A percentile compares a stretch with the other conserved stretches of the same genome.
These are phyloP conservation scores for Anthoceros angustus DNA, from an alignment of 225 moss, liverwort and hornwort species.

Conservation along the genomic window DNA sequence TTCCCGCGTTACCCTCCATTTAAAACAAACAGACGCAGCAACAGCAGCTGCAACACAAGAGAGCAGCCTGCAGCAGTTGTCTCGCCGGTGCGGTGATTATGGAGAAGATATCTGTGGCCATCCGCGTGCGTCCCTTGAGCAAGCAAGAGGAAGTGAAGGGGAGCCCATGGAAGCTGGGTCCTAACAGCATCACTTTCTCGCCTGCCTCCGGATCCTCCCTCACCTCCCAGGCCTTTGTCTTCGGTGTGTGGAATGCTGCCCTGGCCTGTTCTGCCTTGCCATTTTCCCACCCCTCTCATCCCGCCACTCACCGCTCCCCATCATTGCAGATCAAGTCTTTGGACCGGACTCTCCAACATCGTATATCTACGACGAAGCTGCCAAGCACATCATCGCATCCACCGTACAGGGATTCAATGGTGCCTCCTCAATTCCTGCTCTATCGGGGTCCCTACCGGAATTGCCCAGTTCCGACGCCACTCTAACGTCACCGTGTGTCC, in stretches of 20 bases:
- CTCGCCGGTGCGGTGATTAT: too few species aligned
- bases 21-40: too few species aligned
- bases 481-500: background rate
- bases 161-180: slow-evolving; percentile 67
- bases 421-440: slow-evolving; percentile 11
- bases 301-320: background rate
- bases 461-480: background rate
- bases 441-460: slow-evolving; percentile 3
- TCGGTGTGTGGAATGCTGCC: slow-evolving; percentile 29
- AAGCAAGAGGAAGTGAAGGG: slow-evolving; percentile 50
- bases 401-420: slow-evolving; percentile 84
- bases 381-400: slow-evolving; percentile 76
- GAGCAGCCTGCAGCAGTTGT: too few species aligned
- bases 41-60: too few species aligned
- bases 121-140: slow-evolving; percentile 76
- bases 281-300: background rate
- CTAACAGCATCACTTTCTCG: slow-evolving; percentile 50
- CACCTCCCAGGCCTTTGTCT: slow-evolving; percentile 52
- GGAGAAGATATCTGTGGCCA: slow-evolving; percentile 85
- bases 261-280: background rate
- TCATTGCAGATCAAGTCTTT: slow-evolving; percentile 64
- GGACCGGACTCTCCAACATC: slow-evolving; percentile 43
- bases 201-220: slow-evolving; percentile 24
- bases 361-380: slow-evolving; percentile 70
- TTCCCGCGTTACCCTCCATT: too few species aligned